Conservation (phyloP, 106 monocot genomes). For the Allium fistulosum region DNA sequence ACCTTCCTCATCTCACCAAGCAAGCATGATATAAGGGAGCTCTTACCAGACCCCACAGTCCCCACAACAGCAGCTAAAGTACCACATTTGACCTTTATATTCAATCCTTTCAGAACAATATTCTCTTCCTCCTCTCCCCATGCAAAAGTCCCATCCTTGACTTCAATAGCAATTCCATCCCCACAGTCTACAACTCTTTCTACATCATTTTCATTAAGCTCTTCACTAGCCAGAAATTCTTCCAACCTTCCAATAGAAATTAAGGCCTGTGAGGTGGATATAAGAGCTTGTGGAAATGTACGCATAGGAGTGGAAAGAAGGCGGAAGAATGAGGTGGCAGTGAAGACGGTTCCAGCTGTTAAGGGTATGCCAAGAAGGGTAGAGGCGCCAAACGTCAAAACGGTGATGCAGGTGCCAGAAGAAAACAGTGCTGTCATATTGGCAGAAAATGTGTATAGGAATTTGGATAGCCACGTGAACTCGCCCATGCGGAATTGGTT, state of each 20-base stretch:
- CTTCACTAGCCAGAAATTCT: constrained; percentile 54
- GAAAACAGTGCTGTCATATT: constrained; percentile 35
- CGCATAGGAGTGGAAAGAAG: constrained; percentile 77
- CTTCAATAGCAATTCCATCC: constrained; percentile 57
- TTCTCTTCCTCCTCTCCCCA: constrained; percentile 49
- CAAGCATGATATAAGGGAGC: constrained; percentile 67
- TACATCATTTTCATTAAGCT: constrained; percentile 63
- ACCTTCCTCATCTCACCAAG: constrained; percentile 82
- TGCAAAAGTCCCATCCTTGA: constrained; percentile 35
- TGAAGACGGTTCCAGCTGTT: constrained; percentile 75
- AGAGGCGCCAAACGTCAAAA: constrained; percentile 66
- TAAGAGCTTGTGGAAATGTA: constrained; percentile 89
- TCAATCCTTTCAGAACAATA: constrained; percentile 25
- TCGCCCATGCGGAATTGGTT: background rate
- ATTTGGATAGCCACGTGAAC: constrained; percentile 6
- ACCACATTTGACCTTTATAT: constrained; percentile 49
- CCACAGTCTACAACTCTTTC: constrained; percentile 16
- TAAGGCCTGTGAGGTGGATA: constrained; percentile 70
- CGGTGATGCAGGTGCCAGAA: constrained; percentile 45
- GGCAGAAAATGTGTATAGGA: constrained; percentile 61
- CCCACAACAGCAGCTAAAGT: constrained; percentile 84
- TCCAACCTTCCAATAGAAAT: constrained; percentile 72
- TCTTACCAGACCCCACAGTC: constrained; percentile 93
- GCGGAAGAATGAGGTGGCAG: constrained; percentile 82
- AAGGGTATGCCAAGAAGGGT: constrained; percentile 38